Evolutionary conservation across 805 yeast genomes (phyloP).

Genomic region (Kazachstania kunashirensis): DNA sequence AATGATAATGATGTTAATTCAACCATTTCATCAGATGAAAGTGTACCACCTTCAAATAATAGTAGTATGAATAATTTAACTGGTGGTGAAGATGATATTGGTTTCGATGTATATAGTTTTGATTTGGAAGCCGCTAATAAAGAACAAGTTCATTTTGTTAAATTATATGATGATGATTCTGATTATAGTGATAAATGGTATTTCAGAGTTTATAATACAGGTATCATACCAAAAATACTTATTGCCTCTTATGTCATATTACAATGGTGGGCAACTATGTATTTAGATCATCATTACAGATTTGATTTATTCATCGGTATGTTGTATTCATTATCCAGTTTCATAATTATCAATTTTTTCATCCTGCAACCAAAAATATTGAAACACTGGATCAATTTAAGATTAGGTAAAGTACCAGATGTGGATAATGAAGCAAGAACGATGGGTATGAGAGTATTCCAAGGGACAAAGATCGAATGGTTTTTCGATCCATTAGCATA

Average conservation of each 20-base stretch:
- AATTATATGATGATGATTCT: constrained; percentile 12
- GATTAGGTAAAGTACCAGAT: constrained; percentile 32
- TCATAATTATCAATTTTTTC: constrained; percentile 33
- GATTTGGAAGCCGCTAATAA: background rate
- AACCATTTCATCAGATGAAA: background rate
- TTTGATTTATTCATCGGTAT: constrained; percentile 50
- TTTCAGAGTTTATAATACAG: constrained; percentile 18
- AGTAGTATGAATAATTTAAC: background rate
- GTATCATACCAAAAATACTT: constrained; percentile 24
- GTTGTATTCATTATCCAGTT: constrained; percentile 39
- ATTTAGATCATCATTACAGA: constrained; percentile 64
- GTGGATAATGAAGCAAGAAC: constrained; percentile 37
- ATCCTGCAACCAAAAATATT: constrained; percentile 31
- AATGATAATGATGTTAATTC: background rate
- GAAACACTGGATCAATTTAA: constrained; percentile 23
- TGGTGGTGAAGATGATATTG: background rate
- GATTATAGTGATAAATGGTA: constrained; percentile 14
- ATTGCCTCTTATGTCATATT: constrained; percentile 38
- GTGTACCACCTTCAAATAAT: background rate
- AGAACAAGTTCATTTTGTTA: constrained; percentile 4
- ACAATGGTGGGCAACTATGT: constrained; percentile 73
- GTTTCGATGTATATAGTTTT: background rate
- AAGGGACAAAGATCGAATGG: constrained; percentile 37
- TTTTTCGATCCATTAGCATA: constrained; percentile 46
- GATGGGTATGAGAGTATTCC: constrained; percentile 59